phyloP scores from a whole-genome alignment of 1,284 basidiomycete genomes.

The Tetrapyrgos nigripes region DNA sequence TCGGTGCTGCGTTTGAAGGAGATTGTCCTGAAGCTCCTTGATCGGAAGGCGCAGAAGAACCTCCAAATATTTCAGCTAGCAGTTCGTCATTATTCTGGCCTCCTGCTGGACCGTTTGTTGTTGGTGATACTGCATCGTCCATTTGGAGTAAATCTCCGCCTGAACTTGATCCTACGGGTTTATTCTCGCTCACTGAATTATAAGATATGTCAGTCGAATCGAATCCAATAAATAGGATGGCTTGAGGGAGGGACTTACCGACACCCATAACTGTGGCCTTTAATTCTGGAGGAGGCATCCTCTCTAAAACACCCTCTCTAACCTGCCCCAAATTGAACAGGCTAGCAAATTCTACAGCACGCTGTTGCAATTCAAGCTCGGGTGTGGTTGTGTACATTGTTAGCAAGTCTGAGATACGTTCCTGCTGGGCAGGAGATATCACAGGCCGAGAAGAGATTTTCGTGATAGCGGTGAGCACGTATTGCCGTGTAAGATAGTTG shows the following conservation, averaged over 20 bases:
- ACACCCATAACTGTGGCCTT: conserved; percentile 93
- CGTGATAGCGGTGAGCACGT: conserved; percentile 88
- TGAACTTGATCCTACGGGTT: conserved; percentile 89
- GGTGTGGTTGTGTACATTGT: conserved; percentile 82
- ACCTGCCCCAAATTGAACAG: conserved; percentile 81
- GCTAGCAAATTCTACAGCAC: conserved; percentile 93
- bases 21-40: conserved; percentile 46
- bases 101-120: conserved; percentile 48
- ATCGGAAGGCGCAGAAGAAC: conserved; percentile 45
- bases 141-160: conserved; percentile 80
- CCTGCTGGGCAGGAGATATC: conserved; percentile 71
- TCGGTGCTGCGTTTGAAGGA: conserved; percentile 45
- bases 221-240: conserved; percentile 6
- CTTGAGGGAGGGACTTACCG: conserved; percentile 58
- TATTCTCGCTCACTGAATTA: conserved; percentile 85
- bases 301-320: conserved; percentile 90
- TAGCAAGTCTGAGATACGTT: conserved; percentile 80
- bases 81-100: conserved; percentile 85
- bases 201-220: conserved; percentile 4
- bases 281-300: conserved; percentile 98
- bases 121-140: conserved; percentile 56
- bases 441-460: conserved; percentile 88
- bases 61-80: conserved; percentile 93
- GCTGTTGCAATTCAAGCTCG: conserved; percentile 95
- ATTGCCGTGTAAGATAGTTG: conserved; percentile 92